phyloP scores from a whole-genome alignment of 768 basidiomycete species.

The Tylopilus plumbeoviolaceoides region DNA sequence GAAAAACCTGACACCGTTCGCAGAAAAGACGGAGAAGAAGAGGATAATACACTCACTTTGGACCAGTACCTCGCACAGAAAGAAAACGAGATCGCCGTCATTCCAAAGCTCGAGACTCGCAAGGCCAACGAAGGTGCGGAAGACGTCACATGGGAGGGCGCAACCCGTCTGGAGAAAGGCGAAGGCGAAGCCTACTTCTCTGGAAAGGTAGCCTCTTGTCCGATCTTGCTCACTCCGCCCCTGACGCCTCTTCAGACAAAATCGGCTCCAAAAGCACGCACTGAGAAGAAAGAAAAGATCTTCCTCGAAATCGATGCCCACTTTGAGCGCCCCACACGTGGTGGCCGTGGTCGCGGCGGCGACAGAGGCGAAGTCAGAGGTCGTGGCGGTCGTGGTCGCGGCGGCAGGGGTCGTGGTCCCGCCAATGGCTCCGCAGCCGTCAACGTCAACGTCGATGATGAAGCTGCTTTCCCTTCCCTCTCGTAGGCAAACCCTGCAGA shows the following conservation, averaged over 20 bases:
- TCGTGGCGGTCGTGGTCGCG: slow-evolving; percentile 40
- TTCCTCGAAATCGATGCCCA: slow-evolving; percentile 89
- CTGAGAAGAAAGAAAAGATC: slow-evolving; percentile 88
- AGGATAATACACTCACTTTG: slow-evolving; percentile 90
- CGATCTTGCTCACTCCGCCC: not conserved
- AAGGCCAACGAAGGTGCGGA: slow-evolving; percentile 81
- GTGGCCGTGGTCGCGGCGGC: slow-evolving; percentile 48
- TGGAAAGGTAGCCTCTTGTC: slow-evolving; percentile 66
- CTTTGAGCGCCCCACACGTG: slow-evolving; percentile 78
- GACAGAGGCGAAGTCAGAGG: slow-evolving; percentile 49
- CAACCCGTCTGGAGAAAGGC: slow-evolving; percentile 57
- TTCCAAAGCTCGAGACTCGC: slow-evolving; percentile 76
- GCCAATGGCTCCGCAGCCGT: slow-evolving; percentile 40
- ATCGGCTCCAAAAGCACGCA: slow-evolving; percentile 55
- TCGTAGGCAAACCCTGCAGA: slow-evolving; percentile 35
- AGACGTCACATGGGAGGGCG: slow-evolving; percentile 66
- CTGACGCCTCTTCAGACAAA: slow-evolving; percentile 46
- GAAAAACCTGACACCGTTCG: slow-evolving; percentile 37
- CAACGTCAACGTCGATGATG: slow-evolving; percentile 77
- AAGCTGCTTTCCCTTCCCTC: slow-evolving; percentile 87
- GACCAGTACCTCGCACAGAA: slow-evolving; percentile 89
- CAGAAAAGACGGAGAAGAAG: slow-evolving; percentile 66
- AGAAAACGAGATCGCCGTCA: slow-evolving; percentile 47
- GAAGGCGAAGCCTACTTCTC: slow-evolving; percentile 78
- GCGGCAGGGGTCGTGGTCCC: slow-evolving; percentile 44